Conservation (phyloP, 352 stramenopile genomes). For the Globisporangium takayamanum region DNA sequence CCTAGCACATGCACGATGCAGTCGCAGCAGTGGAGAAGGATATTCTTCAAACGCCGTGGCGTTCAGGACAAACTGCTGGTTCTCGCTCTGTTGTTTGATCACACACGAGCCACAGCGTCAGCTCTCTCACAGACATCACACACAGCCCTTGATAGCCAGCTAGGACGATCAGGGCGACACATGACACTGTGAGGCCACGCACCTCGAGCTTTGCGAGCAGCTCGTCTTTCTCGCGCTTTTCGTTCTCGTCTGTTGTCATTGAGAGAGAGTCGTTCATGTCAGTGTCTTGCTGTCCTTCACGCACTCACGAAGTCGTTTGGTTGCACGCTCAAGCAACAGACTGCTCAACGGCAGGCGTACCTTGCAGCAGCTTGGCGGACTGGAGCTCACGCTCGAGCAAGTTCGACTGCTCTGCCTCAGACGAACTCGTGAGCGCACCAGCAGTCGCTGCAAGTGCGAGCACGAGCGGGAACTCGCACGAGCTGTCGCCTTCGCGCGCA, state of each 20-base stretch:
- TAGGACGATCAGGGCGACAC: not conserved
- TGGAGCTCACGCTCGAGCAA: constrained; percentile 53
- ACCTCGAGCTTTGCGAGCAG: constrained; percentile 71
- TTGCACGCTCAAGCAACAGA: not conserved
- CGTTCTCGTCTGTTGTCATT: constrained; percentile 13
- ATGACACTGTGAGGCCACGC: not conserved
- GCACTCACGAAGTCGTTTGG: no score
- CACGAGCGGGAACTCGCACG: constrained; percentile 78
- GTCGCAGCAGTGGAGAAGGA: constrained; percentile 38
- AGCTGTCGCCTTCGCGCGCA: constrained; percentile 55
- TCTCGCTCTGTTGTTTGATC: constrained; percentile 41
- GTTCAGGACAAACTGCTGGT: constrained; percentile 80
- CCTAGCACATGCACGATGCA: not conserved
- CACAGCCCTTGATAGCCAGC: not conserved
- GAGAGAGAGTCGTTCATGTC: not conserved
- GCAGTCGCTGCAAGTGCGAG: constrained; percentile 69
- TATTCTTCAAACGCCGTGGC: constrained; percentile 84
- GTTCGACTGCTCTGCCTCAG: constrained; percentile 54
- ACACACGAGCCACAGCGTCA: not conserved
- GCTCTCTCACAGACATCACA: not conserved
- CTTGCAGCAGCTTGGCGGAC: constrained; percentile 42
- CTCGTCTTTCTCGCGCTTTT: constrained; percentile 34
- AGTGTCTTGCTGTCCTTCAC: not conserved
- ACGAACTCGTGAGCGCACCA: constrained; percentile 64
- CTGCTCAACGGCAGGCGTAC: constrained; percentile 11